Evolutionary conservation across 495 filamentous ascomycete species (phyloP), one percentile per base, ranked within the genome.

Genomic region (Trichocladium uniseriatum): DNA sequence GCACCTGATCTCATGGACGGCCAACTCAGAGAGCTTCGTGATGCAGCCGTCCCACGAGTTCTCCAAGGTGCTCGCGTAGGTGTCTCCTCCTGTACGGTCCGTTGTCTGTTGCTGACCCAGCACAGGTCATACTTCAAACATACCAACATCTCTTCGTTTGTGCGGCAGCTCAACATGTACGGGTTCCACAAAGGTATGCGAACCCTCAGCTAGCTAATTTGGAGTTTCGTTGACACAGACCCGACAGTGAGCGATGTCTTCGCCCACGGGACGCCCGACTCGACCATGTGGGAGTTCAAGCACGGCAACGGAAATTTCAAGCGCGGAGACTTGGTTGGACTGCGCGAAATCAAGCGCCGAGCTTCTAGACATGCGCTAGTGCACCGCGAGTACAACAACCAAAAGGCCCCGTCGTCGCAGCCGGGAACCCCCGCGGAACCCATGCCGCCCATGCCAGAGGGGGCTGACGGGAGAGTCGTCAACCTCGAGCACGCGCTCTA

Each of bases 91-190:
- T 22, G 32, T 5, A 24, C 15, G 5, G 22, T 18, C 19, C 38
- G 20, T 14, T 31, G 13, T 5, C 21, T 22, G 15, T 40, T 24
- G 18, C 49, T 57, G 48, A 53, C 54, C 45, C 38, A 56, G 31
- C 34, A 46, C 39, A 84, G 82, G 49, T 80, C 94, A 80, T 98
- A 98, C 66, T 98, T 98, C 67, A 98, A 98, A 63, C 92, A 98
- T 66, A 98, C 92, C 51, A 98, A 98, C 62, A 94, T 97, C 46
- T 96, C 92, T 5, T 98, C 92, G 9, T 98, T 98, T 63, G 92
- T 98, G 31, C 81, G 92, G 41, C 92, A 98, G 68, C 73, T 98
- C 45, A 98, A 98, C 63, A 98, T 98, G 92, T 98, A 98, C 58
- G 92, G 92, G 2, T 98, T 98, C 71, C 92, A 98, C 68, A 98